Percentiles rank a stretch among this genome's conserved stretches.
These are phyloP conservation scores for Lactuca sativa DNA, from an alignment of 129 eudicot species.

Conservation along the genomic window DNA sequence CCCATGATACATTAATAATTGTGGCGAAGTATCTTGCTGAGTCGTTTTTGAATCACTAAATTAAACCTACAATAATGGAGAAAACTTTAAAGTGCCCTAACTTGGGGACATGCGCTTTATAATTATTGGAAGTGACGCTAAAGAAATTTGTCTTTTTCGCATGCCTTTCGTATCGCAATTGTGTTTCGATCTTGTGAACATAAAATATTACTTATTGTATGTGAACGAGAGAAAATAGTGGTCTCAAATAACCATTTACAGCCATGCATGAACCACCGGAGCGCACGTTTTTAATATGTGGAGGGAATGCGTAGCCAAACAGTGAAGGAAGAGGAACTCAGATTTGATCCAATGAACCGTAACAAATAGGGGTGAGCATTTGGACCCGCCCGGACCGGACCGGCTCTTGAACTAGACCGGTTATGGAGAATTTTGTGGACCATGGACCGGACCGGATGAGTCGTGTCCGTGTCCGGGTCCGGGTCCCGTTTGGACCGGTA, in stretches of 20 bases:
- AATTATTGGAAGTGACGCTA: slow-evolving; percentile 24
- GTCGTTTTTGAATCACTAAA: neutral
- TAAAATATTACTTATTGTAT: slow-evolving; percentile 7
- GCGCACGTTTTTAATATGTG: slow-evolving; percentile 4
- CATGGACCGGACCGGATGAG: no score
- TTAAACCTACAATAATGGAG: neutral
- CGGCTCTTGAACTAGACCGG: no score
- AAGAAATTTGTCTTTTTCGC: slow-evolving; percentile 7
- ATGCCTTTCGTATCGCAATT: slow-evolving; percentile 19
- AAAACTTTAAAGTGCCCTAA: slow-evolving; percentile 15
- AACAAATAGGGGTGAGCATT: no score
- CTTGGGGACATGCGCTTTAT: slow-evolving; percentile 15
- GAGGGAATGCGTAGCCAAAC: neutral
- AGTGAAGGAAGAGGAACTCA: neutral
- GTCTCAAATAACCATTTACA: neutral
- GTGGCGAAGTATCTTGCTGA: neutral
- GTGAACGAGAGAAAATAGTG: neutral
- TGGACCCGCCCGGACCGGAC: no score
- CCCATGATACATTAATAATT: no score
- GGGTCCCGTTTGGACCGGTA: no score
- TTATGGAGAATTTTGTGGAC: no score
- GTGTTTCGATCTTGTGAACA: slow-evolving; percentile 19
- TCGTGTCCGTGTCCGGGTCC: no score
- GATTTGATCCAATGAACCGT: neutral
- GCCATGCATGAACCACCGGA: neutral